Conservation (phyloP, 192 early-diverging fungal genomes). For the Coemansia sp. region DNA sequence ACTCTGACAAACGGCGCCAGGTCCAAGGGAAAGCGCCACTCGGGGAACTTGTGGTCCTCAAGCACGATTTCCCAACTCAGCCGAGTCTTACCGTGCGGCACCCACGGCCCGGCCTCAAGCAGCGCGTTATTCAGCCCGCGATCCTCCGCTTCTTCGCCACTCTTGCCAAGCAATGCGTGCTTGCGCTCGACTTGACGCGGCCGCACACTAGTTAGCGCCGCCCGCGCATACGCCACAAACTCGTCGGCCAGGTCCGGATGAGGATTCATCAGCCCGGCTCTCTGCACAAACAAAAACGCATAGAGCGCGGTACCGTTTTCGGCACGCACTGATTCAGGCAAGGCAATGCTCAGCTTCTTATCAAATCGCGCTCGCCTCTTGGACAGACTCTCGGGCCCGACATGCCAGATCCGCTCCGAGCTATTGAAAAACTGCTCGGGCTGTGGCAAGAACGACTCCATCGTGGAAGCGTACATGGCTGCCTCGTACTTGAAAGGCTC, state of each 20-base stretch:
- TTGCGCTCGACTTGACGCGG: slow-evolving; percentile 24
- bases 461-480: slow-evolving; percentile 37
- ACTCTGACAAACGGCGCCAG: slow-evolving; percentile 29
- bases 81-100: slow-evolving; percentile 48
- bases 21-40: slow-evolving; percentile 43
- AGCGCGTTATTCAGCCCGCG: not conserved
- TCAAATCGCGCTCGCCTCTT: slow-evolving; percentile 25
- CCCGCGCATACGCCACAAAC: slow-evolving; percentile 22
- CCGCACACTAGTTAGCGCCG: slow-evolving; percentile 20
- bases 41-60: slow-evolving; percentile 40
- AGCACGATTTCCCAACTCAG: slow-evolving; percentile 49
- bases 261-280: slow-evolving; percentile 7
- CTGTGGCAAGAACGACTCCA: slow-evolving; percentile 10
- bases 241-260: slow-evolving; percentile 25
- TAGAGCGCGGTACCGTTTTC: slow-evolving; percentile 30
- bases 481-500: slow-evolving; percentile 45
- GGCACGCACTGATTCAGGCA: slow-evolving; percentile 18
- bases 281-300: slow-evolving; percentile 44
- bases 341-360: slow-evolving; percentile 8
- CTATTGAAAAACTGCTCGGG: slow-evolving; percentile 23
- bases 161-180: slow-evolving; percentile 21
- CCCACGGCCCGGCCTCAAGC: slow-evolving; percentile 19
- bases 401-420: slow-evolving; percentile 33
- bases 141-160: not conserved
- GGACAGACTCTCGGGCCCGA: slow-evolving; percentile 24